Base-by-base conservation (phyloP, 2,329 filamentous ascomycete species). In the Fusarium praegraminearum region DNA sequence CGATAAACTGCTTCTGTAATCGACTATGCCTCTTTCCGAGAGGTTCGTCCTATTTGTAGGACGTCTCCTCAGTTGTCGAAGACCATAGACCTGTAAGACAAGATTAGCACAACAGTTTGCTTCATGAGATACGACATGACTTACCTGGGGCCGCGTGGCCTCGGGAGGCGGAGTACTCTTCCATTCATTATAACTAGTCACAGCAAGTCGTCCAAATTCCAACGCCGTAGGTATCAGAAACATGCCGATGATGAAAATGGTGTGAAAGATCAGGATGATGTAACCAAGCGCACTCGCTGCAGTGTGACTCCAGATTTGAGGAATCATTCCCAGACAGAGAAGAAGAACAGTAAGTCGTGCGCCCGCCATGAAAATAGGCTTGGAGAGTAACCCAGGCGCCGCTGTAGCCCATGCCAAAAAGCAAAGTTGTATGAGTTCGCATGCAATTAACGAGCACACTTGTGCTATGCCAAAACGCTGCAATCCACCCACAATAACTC, bases 241-340 rank as follows among this genome's bases (percentile, higher is more conserved):
- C 57, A 75, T 49, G 43, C 46, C 55, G 2, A 53, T 11, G 6
- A 75, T 41, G 26, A 93, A 81, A 8, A 92, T 79, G 3, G 83
- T 87, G 76, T 93, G 91, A 7, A 92, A 80, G 3, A 89, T 76
- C 20, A 93, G 81, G 40, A 92, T 89, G 16, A 87, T 81, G 74
- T 93, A 93, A 11, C 90, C 91, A 44, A 93, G 86, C 85, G 88
- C 92, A 18, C 90, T 89, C 70, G 88, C 89, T 1, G 87, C 80
- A 3, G 84, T 80, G 67, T 89, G 83, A 3, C 86, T 87, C 2
- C 89, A 88, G 24, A 91, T 83, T 65, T 91, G 91, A 0, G 89
- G 83, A 24, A 84, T 82, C 56, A 89, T 81, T 13, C 86, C 78
- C 16, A 87, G 77, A 4, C 55, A 73, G 3, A 75, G 30, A 38